These are phyloP conservation scores for Hypholoma fasciculare DNA, from an alignment of 768 basidiomycete genomes.

Conservation along the genomic window DNA sequence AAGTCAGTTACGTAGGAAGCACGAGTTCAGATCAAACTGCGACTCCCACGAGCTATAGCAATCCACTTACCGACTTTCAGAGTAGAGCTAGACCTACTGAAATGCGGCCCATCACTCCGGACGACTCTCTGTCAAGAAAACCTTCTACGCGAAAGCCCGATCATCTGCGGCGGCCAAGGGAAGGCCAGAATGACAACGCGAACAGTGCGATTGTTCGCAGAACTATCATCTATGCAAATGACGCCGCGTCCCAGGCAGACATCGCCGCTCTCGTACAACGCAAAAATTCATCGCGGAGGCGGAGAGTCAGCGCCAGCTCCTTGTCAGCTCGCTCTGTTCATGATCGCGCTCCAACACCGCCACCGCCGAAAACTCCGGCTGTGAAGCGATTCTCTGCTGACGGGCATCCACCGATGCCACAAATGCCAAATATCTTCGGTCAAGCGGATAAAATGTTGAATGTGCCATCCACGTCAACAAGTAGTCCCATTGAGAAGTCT, in stretches of 20 bases:
- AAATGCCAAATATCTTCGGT: conserved; percentile 53
- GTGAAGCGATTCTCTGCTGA: conserved; percentile 66
- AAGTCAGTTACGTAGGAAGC: conserved; percentile 25
- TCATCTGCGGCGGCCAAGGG: conserved; percentile 39
- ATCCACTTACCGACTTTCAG: conserved; percentile 11
- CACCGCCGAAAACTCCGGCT: conserved; percentile 62
- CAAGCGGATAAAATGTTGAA: conserved; percentile 40
- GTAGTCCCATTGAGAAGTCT: conserved; percentile 57
- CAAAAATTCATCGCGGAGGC: conserved; percentile 60
- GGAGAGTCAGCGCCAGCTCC: conserved; percentile 59
- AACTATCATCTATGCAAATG: conserved; percentile 79
- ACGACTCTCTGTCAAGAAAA: conserved; percentile 34
- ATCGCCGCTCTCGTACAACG: conserved; percentile 56
- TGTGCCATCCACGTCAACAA: conserved; percentile 36
- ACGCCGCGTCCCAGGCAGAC: conserved; percentile 53
- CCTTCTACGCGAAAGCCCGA: conserved; percentile 36
- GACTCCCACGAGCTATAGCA: conserved; percentile 21
- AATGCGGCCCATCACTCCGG: conserved; percentile 23
- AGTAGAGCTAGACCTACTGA: conserved; percentile 24
- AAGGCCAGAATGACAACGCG: conserved; percentile 34
- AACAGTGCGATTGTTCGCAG: conserved; percentile 64
- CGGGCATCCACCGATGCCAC: conserved; percentile 69
- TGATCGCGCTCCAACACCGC: conserved; percentile 85
- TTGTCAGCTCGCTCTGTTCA: conserved; percentile 73
- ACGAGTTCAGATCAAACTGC: conserved; percentile 31